Evolutionary conservation across 139 green algal genomes (phyloP).

Genomic region (Auxenochlorella pyrenoidosa): DNA sequence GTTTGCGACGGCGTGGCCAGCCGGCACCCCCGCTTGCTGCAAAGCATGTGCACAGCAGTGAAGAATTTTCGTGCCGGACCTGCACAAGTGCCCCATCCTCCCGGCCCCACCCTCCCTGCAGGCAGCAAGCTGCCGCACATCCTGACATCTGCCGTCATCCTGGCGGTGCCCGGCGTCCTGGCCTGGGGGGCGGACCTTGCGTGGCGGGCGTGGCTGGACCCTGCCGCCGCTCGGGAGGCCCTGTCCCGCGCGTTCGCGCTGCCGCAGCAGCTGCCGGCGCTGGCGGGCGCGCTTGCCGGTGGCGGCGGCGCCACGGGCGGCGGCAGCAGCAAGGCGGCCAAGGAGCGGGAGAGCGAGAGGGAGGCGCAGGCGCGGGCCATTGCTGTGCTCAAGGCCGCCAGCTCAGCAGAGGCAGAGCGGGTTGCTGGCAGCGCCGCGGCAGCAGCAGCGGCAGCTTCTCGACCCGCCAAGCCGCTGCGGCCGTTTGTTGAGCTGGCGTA

Average conservation of each 20-base stretch:
- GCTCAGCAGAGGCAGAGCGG: neutral
- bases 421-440: neutral
- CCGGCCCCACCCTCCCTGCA: neutral
- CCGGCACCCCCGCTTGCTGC: too few relatives aligned
- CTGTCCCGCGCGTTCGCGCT: neutral
- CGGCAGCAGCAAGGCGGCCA: neutral
- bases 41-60: too few relatives aligned
- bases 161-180: constrained; percentile 53
- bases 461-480: neutral
- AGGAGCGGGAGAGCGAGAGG: neutral
- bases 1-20: too few relatives aligned
- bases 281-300: neutral
- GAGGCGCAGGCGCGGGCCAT: neutral
- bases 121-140: constrained; percentile 45
- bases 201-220: constrained; percentile 5
- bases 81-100: neutral
- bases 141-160: constrained; percentile 44
- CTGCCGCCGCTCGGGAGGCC: neutral
- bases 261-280: neutral
- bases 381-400: neutral
- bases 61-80: too few relatives aligned
- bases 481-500: constrained; percentile 74
- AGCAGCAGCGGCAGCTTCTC: too few relatives aligned
- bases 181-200: constrained; percentile 53
- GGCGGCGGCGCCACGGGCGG: neutral